Conservation (phyloP, 345 rosid genomes). For the Kernera saxatilis region DNA sequence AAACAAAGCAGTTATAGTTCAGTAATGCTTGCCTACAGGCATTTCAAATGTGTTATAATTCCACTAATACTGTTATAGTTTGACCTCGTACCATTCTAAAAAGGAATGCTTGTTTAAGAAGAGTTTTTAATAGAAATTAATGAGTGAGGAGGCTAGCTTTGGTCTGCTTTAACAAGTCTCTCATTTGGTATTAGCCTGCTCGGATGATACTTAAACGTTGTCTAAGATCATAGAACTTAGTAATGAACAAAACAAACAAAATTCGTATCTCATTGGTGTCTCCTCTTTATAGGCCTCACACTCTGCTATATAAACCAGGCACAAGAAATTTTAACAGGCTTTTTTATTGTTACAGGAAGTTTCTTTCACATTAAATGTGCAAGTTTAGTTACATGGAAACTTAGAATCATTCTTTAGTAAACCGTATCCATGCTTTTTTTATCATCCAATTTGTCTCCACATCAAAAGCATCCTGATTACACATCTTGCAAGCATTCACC, state of each 20-base stretch:
- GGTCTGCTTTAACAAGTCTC: not conserved
- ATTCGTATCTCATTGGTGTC: not conserved
- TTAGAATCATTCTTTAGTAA: not conserved
- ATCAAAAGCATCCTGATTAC: conserved; percentile 7
- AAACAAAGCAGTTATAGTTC: no score
- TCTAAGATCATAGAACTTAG: not conserved
- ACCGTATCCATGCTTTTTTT: not conserved
- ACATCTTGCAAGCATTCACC: conserved; percentile 15
- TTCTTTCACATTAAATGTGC: not conserved
- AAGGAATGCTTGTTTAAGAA: not conserved
- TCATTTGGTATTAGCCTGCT: not conserved
- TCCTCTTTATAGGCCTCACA: not conserved
- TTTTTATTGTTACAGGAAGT: not conserved
- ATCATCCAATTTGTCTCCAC: not conserved
- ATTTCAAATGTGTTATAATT: not conserved
- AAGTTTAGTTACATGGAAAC: not conserved
- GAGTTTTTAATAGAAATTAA: not conserved
- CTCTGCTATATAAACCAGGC: not conserved
- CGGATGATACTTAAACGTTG: not conserved
- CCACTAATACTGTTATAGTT: no score
- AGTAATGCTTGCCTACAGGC: no score
- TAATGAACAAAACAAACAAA: not conserved
- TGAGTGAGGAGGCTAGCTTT: not conserved
- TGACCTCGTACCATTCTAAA: no score
- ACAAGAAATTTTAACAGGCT: not conserved